Evolutionary conservation across 345 rosid genomes (phyloP).

Genomic region (Syzygium aqueum): DNA sequence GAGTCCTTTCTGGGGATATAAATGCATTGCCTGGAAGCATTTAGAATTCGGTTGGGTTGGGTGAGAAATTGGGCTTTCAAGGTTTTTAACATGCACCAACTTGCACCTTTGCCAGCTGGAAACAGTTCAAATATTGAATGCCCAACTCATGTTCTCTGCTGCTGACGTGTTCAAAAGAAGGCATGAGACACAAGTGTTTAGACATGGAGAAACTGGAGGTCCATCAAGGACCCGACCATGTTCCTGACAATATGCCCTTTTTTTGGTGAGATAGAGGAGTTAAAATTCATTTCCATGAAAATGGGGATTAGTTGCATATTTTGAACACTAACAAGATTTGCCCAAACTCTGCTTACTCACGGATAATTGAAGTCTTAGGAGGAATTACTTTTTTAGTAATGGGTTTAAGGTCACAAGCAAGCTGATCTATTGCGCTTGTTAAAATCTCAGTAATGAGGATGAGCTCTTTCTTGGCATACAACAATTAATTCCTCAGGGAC

Average conservation of each 20-base stretch:
- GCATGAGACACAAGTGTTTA: neutral
- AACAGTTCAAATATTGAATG: neutral
- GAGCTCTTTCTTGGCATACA: neutral
- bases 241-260: neutral
- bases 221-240: neutral
- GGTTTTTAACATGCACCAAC: neutral
- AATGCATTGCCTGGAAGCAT: slow-evolving; percentile 9
- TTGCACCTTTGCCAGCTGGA: neutral
- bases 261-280: neutral
- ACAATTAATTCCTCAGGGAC: neutral
- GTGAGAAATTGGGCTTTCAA: neutral
- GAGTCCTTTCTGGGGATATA: neutral
- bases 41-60: slow-evolving; percentile 18
- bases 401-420: neutral
- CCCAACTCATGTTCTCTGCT: neutral
- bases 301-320: neutral
- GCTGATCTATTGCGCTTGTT: neutral
- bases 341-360: neutral
- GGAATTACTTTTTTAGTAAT: neutral
- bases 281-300: neutral
- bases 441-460: neutral
- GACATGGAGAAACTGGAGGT: neutral
- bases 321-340: neutral
- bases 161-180: neutral
- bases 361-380: neutral